These are phyloP conservation scores for Angomonas desouzai DNA, from an alignment of 208 protist genomes.

Conservation along the genomic window DNA sequence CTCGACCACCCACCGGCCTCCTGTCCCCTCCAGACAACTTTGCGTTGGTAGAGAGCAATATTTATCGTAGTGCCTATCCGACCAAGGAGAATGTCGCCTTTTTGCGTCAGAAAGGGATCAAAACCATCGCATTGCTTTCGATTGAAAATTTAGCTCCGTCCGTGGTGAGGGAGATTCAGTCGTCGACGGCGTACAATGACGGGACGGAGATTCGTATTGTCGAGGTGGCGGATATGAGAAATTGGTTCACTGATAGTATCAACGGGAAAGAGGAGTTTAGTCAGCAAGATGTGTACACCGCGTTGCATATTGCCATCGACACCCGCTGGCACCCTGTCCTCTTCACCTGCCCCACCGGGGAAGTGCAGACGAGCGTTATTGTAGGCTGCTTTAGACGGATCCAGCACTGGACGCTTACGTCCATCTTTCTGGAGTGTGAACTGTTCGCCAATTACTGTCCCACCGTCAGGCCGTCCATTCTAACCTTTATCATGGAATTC, in stretches of 20 bases:
- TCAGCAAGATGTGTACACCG: constrained; percentile 56
- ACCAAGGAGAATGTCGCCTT: constrained; percentile 59
- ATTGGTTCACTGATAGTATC: constrained; percentile 53
- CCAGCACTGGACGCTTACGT: constrained; percentile 73
- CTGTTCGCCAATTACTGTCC: constrained; percentile 54
- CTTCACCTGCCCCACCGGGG: constrained; percentile 79
- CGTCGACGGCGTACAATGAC: constrained; percentile 7
- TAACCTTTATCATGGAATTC: constrained; percentile 32
- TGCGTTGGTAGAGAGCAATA: constrained; percentile 60
- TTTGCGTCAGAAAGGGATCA: constrained; percentile 72
- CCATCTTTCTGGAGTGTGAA: constrained; percentile 80
- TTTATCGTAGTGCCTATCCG: constrained; percentile 87
- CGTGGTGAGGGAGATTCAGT: constrained; percentile 29
- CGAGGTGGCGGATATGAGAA: constrained; percentile 48
- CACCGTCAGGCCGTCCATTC: constrained; percentile 42
- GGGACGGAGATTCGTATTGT: constrained; percentile 43
- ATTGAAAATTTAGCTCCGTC: constrained; percentile 65
- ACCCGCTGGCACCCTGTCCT: constrained; percentile 85
- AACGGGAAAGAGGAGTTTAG: constrained; percentile 68
- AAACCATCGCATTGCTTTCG: constrained; percentile 74
- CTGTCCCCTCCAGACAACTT: constrained; percentile 75
- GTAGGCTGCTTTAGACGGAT: constrained; percentile 85
- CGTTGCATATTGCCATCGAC: constrained; percentile 80
- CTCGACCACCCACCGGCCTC: constrained; percentile 8
- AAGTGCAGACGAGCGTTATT: constrained; percentile 82